Conservation (phyloP, 305 asterid species). For the Fraxinus baroniana region DNA sequence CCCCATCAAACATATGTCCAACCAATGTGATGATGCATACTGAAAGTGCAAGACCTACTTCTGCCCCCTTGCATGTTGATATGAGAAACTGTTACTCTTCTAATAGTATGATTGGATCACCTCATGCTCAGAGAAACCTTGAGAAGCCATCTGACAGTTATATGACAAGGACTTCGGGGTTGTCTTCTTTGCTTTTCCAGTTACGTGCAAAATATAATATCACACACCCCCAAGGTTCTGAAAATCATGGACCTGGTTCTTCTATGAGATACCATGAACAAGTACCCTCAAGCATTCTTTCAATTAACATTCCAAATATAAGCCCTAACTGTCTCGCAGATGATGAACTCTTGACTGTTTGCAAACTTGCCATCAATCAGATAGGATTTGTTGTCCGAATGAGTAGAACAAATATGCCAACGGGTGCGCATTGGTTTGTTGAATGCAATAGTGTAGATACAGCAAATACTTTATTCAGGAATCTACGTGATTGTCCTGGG, state of each 20-base stretch:
- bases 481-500: constrained; percentile 54
- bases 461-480: constrained; percentile 52
- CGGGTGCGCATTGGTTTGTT: constrained; percentile 53
- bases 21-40: constrained; percentile 37
- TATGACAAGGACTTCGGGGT: constrained; percentile 41
- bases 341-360: constrained; percentile 55
- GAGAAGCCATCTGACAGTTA: constrained; percentile 57
- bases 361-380: constrained; percentile 54
- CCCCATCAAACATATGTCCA: constrained; percentile 43
- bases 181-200: constrained; percentile 49
- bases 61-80: constrained; percentile 43
- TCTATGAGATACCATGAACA: constrained; percentile 42
- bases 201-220: constrained; percentile 52
- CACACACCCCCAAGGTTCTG: constrained; percentile 36
- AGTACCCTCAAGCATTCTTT: constrained; percentile 40
- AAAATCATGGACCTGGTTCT: constrained; percentile 35
- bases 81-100: constrained; percentile 41
- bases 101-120: constrained; percentile 47
- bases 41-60: constrained; percentile 45
- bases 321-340: constrained; percentile 45
- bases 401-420: constrained; percentile 44
- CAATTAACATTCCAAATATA: constrained; percentile 47
- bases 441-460: constrained; percentile 59
- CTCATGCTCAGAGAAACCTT: constrained; percentile 44
- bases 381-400: constrained; percentile 53